phyloP scores from a whole-genome alignment of 1,284 basidiomycete species.

The Cryptococcus neoformans region DNA sequence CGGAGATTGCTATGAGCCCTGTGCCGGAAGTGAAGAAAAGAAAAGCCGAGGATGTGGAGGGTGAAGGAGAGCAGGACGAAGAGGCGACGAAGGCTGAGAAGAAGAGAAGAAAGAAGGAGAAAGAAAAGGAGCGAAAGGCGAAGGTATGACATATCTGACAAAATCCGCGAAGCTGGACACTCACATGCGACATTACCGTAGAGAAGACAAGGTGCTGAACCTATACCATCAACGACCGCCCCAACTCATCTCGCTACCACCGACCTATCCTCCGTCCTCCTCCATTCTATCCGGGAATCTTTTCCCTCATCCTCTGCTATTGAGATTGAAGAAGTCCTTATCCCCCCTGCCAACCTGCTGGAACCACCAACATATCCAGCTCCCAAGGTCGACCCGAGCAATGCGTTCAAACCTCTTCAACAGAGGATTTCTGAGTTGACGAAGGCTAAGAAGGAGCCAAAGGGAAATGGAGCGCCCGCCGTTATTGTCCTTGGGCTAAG shows the following conservation, averaged over 20 bases:
- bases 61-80: conserved; percentile 11
- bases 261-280: conserved; percentile 27
- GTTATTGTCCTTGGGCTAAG: conserved; percentile 45
- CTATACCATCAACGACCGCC: conserved; percentile 4
- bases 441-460: conserved; percentile 19
- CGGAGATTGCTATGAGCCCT: conserved; percentile 8
- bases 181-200: not conserved
- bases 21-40: conserved; percentile 15
- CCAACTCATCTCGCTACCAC: conserved; percentile 23
- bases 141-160: conserved; percentile 14
- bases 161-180: too few relatives aligned
- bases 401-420: conserved; percentile 7
- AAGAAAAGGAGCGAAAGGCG: conserved; percentile 30
- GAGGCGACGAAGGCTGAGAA: conserved; percentile 22
- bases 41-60: conserved; percentile 13
- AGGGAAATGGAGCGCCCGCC: conserved; percentile 28
- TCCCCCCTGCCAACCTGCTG: conserved; percentile 19
- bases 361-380: conserved; percentile 12
- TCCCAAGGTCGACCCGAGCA: conserved; percentile 4
- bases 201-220: conserved; percentile 3
- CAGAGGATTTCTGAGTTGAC: conserved; percentile 14
- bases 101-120: conserved; percentile 35
- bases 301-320: conserved; percentile 38
- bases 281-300: conserved; percentile 32
- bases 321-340: conserved; percentile 42